Conservation (phyloP, 352 stramenopile genomes). For the Stephanocyclus meneghinianus region DNA sequence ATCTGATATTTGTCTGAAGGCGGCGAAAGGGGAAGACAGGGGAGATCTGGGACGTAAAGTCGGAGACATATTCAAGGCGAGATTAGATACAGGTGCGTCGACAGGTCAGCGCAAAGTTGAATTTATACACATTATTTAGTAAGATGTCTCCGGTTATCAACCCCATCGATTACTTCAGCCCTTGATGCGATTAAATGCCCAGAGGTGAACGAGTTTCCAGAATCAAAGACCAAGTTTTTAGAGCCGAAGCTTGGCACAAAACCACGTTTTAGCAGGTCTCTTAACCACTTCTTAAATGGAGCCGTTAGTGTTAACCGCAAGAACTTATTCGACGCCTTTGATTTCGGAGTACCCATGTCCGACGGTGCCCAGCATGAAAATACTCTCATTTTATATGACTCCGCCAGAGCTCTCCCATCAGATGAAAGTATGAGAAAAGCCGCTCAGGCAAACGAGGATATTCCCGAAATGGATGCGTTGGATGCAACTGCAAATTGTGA, state of each 20-base stretch:
- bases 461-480: slow-evolving; percentile 33
- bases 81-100: slow-evolving; percentile 15
- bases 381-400: slow-evolving; percentile 60
- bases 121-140: not conserved
- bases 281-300: slow-evolving; percentile 47
- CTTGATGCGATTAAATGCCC: not conserved
- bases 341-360: slow-evolving; percentile 65
- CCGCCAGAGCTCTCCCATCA: slow-evolving; percentile 37
- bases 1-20: slow-evolving; percentile 9
- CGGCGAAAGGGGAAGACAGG: not conserved
- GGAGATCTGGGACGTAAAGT: slow-evolving; percentile 9
- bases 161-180: not conserved
- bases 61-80: not conserved
- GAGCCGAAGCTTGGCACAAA: not conserved
- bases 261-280: slow-evolving; percentile 15
- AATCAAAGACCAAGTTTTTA: not conserved
- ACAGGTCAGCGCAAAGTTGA: not conserved
- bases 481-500: slow-evolving; percentile 61
- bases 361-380: slow-evolving; percentile 33
- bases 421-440: slow-evolving; percentile 9
- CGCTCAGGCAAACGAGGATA: slow-evolving; percentile 16
- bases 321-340: slow-evolving; percentile 62
- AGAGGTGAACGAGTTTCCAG: not conserved
- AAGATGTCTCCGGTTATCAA: not conserved
- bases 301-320: slow-evolving; percentile 39